Evolutionary conservation across 139 green algal genomes (phyloP).

Genomic region (Volvox africanus): DNA sequence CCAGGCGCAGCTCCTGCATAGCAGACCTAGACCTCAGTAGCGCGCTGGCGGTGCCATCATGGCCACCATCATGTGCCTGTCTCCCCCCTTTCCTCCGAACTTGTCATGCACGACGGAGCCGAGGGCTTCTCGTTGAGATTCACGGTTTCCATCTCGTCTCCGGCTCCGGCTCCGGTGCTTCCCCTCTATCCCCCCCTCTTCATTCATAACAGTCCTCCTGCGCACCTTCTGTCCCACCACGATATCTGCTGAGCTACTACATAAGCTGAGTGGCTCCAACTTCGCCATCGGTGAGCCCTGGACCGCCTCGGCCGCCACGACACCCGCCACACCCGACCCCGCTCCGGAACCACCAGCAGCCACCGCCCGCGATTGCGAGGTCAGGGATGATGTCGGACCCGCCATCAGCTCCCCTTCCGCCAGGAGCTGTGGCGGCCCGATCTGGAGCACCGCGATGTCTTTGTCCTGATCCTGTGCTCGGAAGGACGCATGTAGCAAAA

Average conservation of each 20-base stretch:
- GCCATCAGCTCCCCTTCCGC: neutral
- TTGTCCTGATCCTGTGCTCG: conserved; percentile 76
- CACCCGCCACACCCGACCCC: neutral
- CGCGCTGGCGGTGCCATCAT: too few relatives aligned
- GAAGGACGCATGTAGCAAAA: neutral
- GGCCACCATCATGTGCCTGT: too few relatives aligned
- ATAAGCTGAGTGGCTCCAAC: conserved; percentile 50
- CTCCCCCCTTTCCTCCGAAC: neutral
- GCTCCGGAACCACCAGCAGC: neutral
- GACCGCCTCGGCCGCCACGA: neutral
- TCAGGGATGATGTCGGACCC: neutral
- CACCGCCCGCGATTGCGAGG: neutral
- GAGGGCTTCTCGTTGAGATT: too few relatives aligned
- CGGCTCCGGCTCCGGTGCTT: neutral
- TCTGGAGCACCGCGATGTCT: conserved; percentile 87
- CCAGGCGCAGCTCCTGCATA: too few relatives aligned
- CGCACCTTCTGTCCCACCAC: conserved; percentile 81
- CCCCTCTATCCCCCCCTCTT: neutral
- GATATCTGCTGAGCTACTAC: conserved; percentile 63
- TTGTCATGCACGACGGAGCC: too few relatives aligned
- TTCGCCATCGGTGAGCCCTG: conserved; percentile 21
- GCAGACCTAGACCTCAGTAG: too few relatives aligned
- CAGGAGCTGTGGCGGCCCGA: conserved; percentile 24
- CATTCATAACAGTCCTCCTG: neutral
- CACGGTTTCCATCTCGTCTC: neutral